phyloP scores from a whole-genome alignment of 2,329 filamentous ascomycete species.

The Arthrobotrys iridis region DNA sequence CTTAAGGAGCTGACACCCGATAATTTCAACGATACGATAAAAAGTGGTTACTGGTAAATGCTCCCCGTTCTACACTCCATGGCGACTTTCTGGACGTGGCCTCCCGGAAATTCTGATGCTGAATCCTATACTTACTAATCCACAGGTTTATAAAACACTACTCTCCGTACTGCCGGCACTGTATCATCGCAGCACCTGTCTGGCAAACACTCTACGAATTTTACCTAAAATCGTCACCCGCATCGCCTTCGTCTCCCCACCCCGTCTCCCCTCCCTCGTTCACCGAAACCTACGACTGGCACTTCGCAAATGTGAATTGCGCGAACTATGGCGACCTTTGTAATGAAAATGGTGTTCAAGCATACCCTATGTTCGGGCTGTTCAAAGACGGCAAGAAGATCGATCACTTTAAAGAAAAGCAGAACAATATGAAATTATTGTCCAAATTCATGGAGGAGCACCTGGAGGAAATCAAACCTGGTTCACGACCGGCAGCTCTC shows the following conservation, averaged over 20 bases:
- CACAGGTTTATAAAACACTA: slow-evolving; percentile 67
- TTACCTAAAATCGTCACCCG: slow-evolving; percentile 85
- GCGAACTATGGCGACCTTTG: slow-evolving; percentile 83
- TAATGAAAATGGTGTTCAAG: slow-evolving; percentile 71
- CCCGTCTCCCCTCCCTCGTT: slow-evolving; percentile 71
- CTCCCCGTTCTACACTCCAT: slow-evolving; percentile 2
- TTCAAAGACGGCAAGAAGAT: slow-evolving; percentile 80
- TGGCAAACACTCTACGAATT: slow-evolving; percentile 96
- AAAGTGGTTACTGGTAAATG: slow-evolving; percentile 67
- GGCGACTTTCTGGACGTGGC: too few relatives aligned
- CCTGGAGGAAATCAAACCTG: slow-evolving; percentile 81
- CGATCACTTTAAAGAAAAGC: slow-evolving; percentile 73
- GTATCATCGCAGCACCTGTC: slow-evolving; percentile 79
- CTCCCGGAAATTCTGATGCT: neutral
- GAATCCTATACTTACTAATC: slow-evolving; percentile 49
- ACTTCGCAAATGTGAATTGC: slow-evolving; percentile 88
- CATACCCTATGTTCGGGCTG: slow-evolving; percentile 80
- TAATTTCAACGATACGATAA: slow-evolving; percentile 63
- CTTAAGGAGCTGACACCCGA: slow-evolving; percentile 48
- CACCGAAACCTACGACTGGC: slow-evolving; percentile 84
- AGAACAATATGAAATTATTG: slow-evolving; percentile 71
- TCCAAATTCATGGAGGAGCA: slow-evolving; percentile 78
- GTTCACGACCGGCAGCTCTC: slow-evolving; percentile 75
- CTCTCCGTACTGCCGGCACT: slow-evolving; percentile 73
- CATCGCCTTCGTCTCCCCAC: slow-evolving; percentile 66